These are phyloP conservation scores for Fusarium clavum DNA, from an alignment of 2,329 filamentous ascomycete species.

Conservation along the genomic window DNA sequence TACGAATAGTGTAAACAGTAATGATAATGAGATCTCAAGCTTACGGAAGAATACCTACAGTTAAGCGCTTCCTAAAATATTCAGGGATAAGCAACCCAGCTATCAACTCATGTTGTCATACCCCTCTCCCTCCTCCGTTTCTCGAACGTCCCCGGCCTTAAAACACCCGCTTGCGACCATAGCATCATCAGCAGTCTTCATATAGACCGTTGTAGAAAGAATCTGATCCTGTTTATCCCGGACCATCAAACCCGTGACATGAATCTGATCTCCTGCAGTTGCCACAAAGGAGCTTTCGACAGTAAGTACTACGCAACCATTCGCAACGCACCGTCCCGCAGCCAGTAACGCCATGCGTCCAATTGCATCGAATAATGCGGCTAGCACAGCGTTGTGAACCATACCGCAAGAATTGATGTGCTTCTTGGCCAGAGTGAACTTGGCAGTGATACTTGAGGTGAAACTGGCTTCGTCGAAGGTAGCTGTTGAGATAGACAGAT, in stretches of 20 bases:
- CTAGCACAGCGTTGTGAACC: neutral
- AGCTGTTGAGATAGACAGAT: neutral
- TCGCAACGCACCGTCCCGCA: too few relatives aligned
- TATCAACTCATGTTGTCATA: neutral
- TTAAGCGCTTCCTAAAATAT: neutral
- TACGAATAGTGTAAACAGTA: neutral
- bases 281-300: neutral
- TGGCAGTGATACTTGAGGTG: neutral
- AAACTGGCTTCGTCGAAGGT: neutral
- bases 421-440: neutral
- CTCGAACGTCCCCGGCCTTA: neutral
- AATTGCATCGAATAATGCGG: neutral
- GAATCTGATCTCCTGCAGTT: neutral
- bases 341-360: neutral
- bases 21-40: neutral
- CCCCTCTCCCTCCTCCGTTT: neutral
- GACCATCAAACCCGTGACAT: neutral
- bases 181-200: too few relatives aligned
- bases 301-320: too few relatives aligned
- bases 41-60: neutral
- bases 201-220: too few relatives aligned
- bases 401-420: neutral
- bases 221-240: too few relatives aligned
- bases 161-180: too few relatives aligned
- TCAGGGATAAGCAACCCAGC: neutral